phyloP scores from a whole-genome alignment of 2,329 filamentous ascomycete species.

The Penicillium sp. region DNA sequence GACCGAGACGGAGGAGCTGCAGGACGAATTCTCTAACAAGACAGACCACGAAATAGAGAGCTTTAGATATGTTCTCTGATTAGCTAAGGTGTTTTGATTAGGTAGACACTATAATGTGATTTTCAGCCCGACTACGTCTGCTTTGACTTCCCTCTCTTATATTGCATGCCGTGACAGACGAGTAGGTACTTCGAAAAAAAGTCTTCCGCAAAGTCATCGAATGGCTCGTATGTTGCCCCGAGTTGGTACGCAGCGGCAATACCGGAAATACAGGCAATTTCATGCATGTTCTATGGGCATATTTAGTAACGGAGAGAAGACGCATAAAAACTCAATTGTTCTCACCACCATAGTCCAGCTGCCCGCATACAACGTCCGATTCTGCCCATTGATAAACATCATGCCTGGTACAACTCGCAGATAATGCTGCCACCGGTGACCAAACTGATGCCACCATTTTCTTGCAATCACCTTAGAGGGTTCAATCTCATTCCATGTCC shows the following conservation, averaged over 20 bases:
- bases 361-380: slow-evolving; percentile 66
- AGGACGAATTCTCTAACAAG: slow-evolving; percentile 38
- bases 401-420: slow-evolving; percentile 68
- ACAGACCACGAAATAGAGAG: slow-evolving; percentile 41
- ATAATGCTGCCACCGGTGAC: slow-evolving; percentile 65
- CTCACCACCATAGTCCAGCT: slow-evolving; percentile 71
- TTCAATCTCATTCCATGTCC: slow-evolving; percentile 63
- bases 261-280: slow-evolving; percentile 71
- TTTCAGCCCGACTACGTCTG: slow-evolving; percentile 4
- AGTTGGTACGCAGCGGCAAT: slow-evolving; percentile 72
- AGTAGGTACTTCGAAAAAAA: slow-evolving; percentile 40
- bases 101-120: too few species aligned
- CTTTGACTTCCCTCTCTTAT: slow-evolving; percentile 25
- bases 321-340: slow-evolving; percentile 2
- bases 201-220: slow-evolving; percentile 39
- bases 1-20: slow-evolving; percentile 31
- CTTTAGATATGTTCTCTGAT: slow-evolving; percentile 39
- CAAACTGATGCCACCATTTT: slow-evolving; percentile 68
- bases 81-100: too few species aligned
- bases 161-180: slow-evolving; percentile 35
- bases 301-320: not conserved
- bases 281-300: slow-evolving; percentile 56
- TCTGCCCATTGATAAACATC: slow-evolving; percentile 71
- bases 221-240: slow-evolving; percentile 62
- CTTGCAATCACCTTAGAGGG: slow-evolving; percentile 59